phyloP scores from a whole-genome alignment of 129 eudicot species.

The Flaveria brownii region DNA sequence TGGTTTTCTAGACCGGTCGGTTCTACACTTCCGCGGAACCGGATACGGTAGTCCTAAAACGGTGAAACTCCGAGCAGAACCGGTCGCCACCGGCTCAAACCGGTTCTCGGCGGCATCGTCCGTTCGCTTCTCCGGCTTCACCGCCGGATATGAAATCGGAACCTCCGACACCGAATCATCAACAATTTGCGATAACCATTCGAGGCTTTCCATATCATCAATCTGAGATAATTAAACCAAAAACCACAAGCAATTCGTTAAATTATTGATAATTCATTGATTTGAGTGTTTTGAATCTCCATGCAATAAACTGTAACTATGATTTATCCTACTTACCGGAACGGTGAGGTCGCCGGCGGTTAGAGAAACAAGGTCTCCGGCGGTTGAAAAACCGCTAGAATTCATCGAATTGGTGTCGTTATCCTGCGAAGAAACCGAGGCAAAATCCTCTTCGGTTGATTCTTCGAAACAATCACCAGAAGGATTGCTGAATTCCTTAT shows the following conservation, averaged over 20 bases:
- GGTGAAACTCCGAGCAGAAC: slow-evolving; percentile 31
- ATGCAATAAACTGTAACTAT: slow-evolving; percentile 12
- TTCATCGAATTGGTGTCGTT: slow-evolving; percentile 42
- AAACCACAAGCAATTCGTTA: not conserved
- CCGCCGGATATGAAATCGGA: slow-evolving; percentile 55
- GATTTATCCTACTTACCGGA: slow-evolving; percentile 57
- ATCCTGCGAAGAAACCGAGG: slow-evolving; percentile 52
- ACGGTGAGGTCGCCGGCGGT: slow-evolving; percentile 54
- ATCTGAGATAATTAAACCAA: slow-evolving; percentile 43
- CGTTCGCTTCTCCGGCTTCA: slow-evolving; percentile 38
- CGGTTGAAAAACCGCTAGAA: slow-evolving; percentile 39
- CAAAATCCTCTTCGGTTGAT: slow-evolving; percentile 43
- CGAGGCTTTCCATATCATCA: slow-evolving; percentile 84
- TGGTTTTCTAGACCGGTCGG: slow-evolving; percentile 45
- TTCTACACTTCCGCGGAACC: slow-evolving; percentile 61
- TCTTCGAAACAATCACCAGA: slow-evolving; percentile 39
- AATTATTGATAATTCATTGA: not conserved
- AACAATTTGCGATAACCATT: slow-evolving; percentile 83
- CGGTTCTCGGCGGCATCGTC: slow-evolving; percentile 37
- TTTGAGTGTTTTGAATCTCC: not conserved
- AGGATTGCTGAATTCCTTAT: slow-evolving; percentile 51
- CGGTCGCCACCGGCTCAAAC: slow-evolving; percentile 35
- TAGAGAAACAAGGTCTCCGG: slow-evolving; percentile 48
- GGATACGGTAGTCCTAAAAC: slow-evolving; percentile 45
- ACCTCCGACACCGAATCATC: slow-evolving; percentile 69